Base-by-base conservation (phyloP, 208 protist species). In the Wallacemonas rigidus region DNA sequence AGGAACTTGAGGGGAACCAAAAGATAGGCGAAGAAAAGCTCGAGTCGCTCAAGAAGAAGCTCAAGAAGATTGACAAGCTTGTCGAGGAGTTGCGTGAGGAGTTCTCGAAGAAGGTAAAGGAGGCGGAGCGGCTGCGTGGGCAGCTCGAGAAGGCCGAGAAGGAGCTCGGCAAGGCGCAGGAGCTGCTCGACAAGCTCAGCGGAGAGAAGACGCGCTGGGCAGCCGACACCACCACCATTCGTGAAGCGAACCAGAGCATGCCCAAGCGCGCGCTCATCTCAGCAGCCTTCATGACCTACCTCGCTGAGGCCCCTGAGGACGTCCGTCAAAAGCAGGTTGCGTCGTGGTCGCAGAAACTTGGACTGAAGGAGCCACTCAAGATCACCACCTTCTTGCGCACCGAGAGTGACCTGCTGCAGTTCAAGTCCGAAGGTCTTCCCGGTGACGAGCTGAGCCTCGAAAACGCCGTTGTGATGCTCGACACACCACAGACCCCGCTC, bases 131-230 rank as follows among this genome's bases (percentile, higher is more conserved):
- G 38, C 84, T 99, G 63, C 90, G 94, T 38, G 76, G 82, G 36
- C 84, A 84, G 76, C 82, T 98, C 56, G 74, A 95, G 72, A 90
- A 96, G 69, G 93, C 97, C 15, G 85, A 98, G 78, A 75, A 82
- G 43, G 90, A 96, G 57, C 81, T 99, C n/a, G 51, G 15, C 35
- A 87, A 90, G 45, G 98, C 98, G n/a, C 80, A 95, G 71, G 82
- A 89, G 38, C 80, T 99, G 47, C 85, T 99, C 56, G 81, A 79
- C 38, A 99, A 99, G 86, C 92, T 99, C 17, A 91, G 84, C 71
- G 97, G 88, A 45, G 98, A 99, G 85, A 95, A 97, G 74, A 83
- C 76, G 12, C 94, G 98, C 35, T 99, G 98, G 98, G 90, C 87
- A 9, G 47, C 74, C 41, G 97, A 98, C 69, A 67, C 86, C 2